Conservation (phyloP, 768 basidiomycete species). For the Termitomyces sp. region DNA sequence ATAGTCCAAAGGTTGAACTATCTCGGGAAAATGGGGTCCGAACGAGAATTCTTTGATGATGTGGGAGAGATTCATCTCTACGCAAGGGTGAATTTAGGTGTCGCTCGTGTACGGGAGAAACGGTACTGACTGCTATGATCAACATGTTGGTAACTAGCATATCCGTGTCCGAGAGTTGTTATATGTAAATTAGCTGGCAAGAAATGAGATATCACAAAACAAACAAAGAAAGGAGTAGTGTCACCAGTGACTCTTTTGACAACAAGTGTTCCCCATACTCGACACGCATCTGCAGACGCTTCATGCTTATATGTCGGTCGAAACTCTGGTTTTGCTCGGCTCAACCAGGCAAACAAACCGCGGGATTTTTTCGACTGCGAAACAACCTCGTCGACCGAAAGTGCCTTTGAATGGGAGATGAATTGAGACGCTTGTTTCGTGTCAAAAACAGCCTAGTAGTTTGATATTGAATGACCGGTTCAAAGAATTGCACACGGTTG, state of each 20-base stretch:
- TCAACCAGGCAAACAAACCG: slow-evolving; percentile 61
- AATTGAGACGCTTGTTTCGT: slow-evolving; percentile 73
- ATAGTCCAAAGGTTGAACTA: slow-evolving; percentile 90
- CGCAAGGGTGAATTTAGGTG: not conserved
- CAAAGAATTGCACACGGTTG: slow-evolving; percentile 4
- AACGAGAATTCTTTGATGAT: slow-evolving; percentile 97
- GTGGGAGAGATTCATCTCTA: slow-evolving; percentile 96
- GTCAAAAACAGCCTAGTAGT: slow-evolving; percentile 70
- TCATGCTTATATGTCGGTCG: slow-evolving; percentile 71
- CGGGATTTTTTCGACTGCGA: slow-evolving; percentile 71
- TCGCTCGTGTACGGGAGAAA: not conserved
- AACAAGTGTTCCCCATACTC: slow-evolving; percentile 75
- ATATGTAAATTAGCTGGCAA: slow-evolving; percentile 81
- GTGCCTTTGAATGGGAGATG: slow-evolving; percentile 56
- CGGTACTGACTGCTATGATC: slow-evolving; percentile 71
- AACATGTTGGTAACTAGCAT: slow-evolving; percentile 80
- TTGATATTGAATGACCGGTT: not conserved
- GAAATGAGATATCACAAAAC: not conserved
- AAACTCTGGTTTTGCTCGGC: slow-evolving; percentile 39
- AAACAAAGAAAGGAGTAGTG: slow-evolving; percentile 2
- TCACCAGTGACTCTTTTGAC: slow-evolving; percentile 89
- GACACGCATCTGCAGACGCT: slow-evolving; percentile 69
- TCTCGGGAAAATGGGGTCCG: slow-evolving; percentile 93
- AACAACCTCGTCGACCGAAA: slow-evolving; percentile 67
- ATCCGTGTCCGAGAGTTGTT: slow-evolving; percentile 93